phyloP scores from a whole-genome alignment of 768 basidiomycete species.

The Calocybe gangraenosa region DNA sequence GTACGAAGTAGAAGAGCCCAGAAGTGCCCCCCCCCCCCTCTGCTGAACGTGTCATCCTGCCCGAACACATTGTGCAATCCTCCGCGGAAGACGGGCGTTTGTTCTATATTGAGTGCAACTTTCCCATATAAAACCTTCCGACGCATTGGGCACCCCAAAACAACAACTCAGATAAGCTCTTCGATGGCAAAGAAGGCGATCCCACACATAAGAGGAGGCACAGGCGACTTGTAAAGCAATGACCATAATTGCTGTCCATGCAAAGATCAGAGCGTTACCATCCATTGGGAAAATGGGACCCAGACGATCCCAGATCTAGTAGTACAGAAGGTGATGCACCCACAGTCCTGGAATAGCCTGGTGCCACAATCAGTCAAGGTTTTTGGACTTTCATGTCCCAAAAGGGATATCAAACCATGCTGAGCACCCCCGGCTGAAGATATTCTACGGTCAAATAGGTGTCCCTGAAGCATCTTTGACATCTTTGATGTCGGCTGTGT shows the following conservation, averaged over 20 bases:
- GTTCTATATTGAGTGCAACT: conserved; percentile 32
- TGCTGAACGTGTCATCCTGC: conserved; percentile 29
- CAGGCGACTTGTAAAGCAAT: background rate
- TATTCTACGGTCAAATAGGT: conserved; percentile 18
- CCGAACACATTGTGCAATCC: conserved; percentile 33
- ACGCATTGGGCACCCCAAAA: conserved; percentile 29
- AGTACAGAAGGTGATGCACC: conserved; percentile 4
- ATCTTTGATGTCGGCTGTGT: conserved; percentile 12
- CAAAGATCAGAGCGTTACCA: background rate
- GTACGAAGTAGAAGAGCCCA: conserved; percentile 23
- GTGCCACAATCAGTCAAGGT: conserved; percentile 35
- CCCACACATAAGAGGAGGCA: conserved; percentile 5
- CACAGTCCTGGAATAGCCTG: conserved; percentile 17
- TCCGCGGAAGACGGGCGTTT: conserved; percentile 42
- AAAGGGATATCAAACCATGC: conserved; percentile 15
- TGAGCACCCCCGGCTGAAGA: conserved; percentile 27
- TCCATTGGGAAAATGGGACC: background rate
- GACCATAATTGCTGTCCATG: background rate
- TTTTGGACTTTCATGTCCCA: conserved; percentile 7
- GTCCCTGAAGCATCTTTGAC: conserved; percentile 33
- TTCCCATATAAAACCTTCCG: conserved; percentile 39
- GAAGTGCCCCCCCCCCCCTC: conserved; percentile 23
- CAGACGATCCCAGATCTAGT: conserved; percentile 1
- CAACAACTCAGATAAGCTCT: conserved; percentile 27
- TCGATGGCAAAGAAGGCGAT: conserved; percentile 5